phyloP scores from a whole-genome alignment of 2,329 filamentous ascomycete genomes.

The Botrytis squamosa region DNA sequence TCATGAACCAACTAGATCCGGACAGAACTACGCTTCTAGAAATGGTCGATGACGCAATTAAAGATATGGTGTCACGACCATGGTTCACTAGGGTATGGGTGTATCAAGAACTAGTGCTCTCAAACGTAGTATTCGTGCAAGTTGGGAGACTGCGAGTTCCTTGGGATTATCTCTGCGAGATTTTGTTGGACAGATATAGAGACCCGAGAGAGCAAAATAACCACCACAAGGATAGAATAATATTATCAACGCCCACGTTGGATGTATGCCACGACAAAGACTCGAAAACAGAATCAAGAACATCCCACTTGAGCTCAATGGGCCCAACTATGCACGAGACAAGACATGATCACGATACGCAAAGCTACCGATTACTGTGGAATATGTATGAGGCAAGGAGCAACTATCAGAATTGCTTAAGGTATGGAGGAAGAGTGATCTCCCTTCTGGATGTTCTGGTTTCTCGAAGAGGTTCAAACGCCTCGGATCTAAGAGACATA shows the following conservation, averaged over 20 bases:
- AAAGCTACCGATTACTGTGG: neutral
- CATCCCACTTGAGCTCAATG: neutral
- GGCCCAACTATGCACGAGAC: neutral
- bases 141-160: neutral
- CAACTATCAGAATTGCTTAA: neutral
- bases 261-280: neutral
- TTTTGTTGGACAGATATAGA: neutral
- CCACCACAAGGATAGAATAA: too few species aligned
- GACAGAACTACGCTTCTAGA: neutral
- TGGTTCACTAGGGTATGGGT: conserved; percentile 10
- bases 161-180: neutral
- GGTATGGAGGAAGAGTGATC: neutral
- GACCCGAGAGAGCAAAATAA: too few species aligned
- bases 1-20: neutral
- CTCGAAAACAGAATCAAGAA: neutral
- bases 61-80: neutral
- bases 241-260: neutral
- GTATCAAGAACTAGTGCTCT: neutral
- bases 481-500: neutral
- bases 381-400: neutral
- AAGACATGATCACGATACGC: neutral
- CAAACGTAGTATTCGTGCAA: neutral
- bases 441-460: neutral
- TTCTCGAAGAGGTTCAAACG: neutral
- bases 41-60: neutral